These are phyloP conservation scores for Flaveria brownii DNA, from an alignment of 129 eudicot species.

Conservation along the genomic window DNA sequence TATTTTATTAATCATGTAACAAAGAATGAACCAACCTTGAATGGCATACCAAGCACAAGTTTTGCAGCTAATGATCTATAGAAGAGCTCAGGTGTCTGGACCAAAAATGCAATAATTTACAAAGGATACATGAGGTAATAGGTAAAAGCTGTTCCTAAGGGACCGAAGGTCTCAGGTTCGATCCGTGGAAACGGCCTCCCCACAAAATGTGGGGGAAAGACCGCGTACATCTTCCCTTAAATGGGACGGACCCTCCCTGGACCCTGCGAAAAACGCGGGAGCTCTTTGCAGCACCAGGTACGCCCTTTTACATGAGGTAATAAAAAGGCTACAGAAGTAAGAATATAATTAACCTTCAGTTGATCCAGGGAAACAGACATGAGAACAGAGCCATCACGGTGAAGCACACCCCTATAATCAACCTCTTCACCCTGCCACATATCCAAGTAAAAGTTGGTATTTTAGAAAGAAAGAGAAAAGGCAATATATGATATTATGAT, in stretches of 20 bases:
- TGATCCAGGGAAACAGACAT: conserved; percentile 88
- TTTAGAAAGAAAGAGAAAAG: conserved; percentile 14
- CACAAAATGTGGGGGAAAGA: too few relatives aligned
- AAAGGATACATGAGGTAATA: conserved; percentile 10
- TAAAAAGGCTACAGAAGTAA: conserved; percentile 10
- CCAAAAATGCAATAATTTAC: conserved; percentile 9
- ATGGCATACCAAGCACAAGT: conserved; percentile 95
- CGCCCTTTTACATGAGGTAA: background rate
- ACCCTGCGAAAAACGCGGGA: too few relatives aligned
- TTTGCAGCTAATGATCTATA: conserved; percentile 91
- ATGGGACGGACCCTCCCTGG: too few relatives aligned
- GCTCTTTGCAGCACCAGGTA: too few relatives aligned
- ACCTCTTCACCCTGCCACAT: conserved; percentile 87
- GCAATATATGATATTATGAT: background rate
- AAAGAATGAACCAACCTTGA: conserved; percentile 57
- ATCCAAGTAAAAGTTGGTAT: background rate
- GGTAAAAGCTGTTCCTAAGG: too few relatives aligned
- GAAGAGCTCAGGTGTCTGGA: conserved; percentile 83
- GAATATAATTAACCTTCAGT: conserved; percentile 61
- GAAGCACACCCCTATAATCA: conserved; percentile 89
- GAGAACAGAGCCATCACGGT: conserved; percentile 98
- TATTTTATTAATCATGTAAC: background rate
- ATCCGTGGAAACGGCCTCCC: too few relatives aligned
- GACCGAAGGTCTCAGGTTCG: too few relatives aligned
- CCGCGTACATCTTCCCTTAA: too few relatives aligned